Percentiles rank a stretch among this genome's conserved stretches.
Conservation (phyloP, 805 yeast genomes). For the Candida jianshihensis region DNA sequence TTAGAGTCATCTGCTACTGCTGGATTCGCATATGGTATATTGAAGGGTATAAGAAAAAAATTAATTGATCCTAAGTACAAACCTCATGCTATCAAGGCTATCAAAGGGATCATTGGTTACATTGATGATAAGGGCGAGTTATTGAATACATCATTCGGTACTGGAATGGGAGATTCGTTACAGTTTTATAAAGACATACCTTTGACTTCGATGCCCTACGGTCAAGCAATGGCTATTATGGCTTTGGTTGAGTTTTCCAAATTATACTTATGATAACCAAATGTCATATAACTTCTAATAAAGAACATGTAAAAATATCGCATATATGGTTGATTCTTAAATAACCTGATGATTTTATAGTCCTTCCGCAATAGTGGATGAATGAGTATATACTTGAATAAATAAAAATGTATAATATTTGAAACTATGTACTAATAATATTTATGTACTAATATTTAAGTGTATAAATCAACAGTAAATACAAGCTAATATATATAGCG, state of each 20-base stretch:
- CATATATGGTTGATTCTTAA: too few species aligned
- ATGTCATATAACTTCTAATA: too few species aligned
- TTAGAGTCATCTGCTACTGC: slow-evolving; percentile 10
- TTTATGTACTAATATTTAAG: too few species aligned
- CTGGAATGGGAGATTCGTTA: slow-evolving; percentile 10
- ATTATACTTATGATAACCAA: slow-evolving; percentile 3
- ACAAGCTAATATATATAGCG: slow-evolving; percentile 7
- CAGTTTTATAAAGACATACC: slow-evolving; percentile 10
- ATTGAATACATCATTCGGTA: slow-evolving; percentile 9
- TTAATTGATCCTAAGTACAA: slow-evolving; percentile 5
- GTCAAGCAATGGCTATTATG: slow-evolving; percentile 12
- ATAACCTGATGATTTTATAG: too few species aligned
- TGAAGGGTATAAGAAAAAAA: slow-evolving; percentile 7
- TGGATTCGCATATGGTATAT: slow-evolving; percentile 9
- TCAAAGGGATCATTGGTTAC: slow-evolving; percentile 8
- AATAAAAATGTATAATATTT: too few species aligned
- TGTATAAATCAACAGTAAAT: too few species aligned
- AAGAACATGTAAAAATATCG: too few species aligned
- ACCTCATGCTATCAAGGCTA: slow-evolving; percentile 7
- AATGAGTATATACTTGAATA: too few species aligned
- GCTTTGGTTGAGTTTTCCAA: slow-evolving; percentile 10
- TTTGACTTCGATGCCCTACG: slow-evolving; percentile 11
- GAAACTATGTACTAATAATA: too few species aligned
- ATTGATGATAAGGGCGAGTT: slow-evolving; percentile 9
- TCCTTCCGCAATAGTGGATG: too few species aligned